Percentiles rank a stretch among this genome's conserved stretches.
Evolutionary conservation across 1,284 basidiomycete species (phyloP).

Genomic region (Golubevia sp.): DNA sequence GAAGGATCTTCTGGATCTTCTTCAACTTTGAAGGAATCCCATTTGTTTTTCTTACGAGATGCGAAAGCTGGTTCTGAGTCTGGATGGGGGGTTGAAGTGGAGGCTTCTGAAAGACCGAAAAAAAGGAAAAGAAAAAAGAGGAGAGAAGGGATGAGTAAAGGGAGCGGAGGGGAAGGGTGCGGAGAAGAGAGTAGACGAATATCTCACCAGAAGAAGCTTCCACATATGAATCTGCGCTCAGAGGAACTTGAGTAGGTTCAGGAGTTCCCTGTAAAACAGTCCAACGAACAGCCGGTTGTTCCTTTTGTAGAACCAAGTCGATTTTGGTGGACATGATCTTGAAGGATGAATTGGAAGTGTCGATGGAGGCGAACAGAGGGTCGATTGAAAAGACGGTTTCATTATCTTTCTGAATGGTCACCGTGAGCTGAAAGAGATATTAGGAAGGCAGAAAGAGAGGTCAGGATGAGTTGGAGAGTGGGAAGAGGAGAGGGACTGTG

Average conservation of each 20-base stretch:
- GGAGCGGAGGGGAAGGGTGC: too few species aligned
- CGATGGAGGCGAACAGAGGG: conserved; percentile 26
- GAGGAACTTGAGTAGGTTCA: too few species aligned
- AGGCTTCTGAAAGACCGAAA: background rate
- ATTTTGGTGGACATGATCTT: conserved; percentile 40
- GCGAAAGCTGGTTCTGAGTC: background rate
- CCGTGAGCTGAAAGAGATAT: background rate
- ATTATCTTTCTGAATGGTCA: background rate
- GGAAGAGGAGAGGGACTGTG: background rate
- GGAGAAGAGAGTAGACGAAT: too few species aligned
- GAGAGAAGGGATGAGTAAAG: too few species aligned
- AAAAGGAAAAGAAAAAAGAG: too few species aligned
- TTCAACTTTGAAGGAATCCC: conserved; percentile 41
- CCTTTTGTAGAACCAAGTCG: conserved; percentile 43
- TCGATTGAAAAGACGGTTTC: conserved; percentile 21
- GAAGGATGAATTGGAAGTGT: conserved; percentile 16
- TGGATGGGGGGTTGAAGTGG: background rate
- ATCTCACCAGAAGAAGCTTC: too few species aligned
- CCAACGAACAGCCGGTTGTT: conserved; percentile 26
- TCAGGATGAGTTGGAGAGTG: too few species aligned
- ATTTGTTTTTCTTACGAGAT: conserved; percentile 31
- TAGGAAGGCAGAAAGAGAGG: too few species aligned
- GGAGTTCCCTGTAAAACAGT: conserved; percentile 1
- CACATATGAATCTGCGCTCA: too few species aligned
- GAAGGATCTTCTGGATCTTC: conserved; percentile 24